Conservation (phyloP, 2,329 filamentous ascomycete genomes). For the Colletotrichum plurivorum region DNA sequence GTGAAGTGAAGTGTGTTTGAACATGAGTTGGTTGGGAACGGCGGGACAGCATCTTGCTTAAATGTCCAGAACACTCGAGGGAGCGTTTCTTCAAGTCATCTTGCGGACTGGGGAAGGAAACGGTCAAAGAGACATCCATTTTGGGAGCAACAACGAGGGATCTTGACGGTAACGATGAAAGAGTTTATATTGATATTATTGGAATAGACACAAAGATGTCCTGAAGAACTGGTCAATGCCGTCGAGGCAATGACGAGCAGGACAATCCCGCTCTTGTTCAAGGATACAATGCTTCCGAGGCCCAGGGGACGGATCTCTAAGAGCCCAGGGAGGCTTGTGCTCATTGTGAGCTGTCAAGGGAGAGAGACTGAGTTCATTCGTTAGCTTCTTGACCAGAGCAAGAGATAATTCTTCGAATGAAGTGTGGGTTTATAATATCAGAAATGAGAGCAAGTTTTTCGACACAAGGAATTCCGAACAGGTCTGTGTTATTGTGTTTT, state of each 20-base stretch:
- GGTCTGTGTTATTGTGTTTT: conserved; percentile 50
- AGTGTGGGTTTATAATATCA: conserved; percentile 27
- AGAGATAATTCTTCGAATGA: conserved; percentile 1
- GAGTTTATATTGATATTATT: not conserved
- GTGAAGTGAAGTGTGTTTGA: too few species aligned
- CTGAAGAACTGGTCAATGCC: not conserved
- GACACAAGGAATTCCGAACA: conserved; percentile 51
- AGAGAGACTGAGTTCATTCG: conserved; percentile 7
- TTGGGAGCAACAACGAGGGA: not conserved
- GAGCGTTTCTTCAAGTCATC: too few species aligned
- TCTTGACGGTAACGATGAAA: too few species aligned
- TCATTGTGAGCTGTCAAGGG: not conserved
- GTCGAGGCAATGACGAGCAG: not conserved
- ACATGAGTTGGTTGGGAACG: too few species aligned
- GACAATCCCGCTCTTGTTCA: not conserved
- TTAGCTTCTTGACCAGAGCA: conserved; percentile 10
- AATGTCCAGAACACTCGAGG: too few species aligned
- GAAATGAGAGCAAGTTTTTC: conserved; percentile 46
- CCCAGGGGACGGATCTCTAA: not conserved
- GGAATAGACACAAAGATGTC: conserved; percentile 1
- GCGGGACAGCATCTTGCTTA: too few species aligned
- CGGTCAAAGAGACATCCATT: not conserved
- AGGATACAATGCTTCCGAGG: not conserved
- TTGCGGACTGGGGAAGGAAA: not conserved
- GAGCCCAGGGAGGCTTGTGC: not conserved